Percentiles rank a stretch among this genome's conserved stretches.
phyloP scores from a whole-genome alignment of 169 alveolate genomes.

The Perkinsus olseni region DNA sequence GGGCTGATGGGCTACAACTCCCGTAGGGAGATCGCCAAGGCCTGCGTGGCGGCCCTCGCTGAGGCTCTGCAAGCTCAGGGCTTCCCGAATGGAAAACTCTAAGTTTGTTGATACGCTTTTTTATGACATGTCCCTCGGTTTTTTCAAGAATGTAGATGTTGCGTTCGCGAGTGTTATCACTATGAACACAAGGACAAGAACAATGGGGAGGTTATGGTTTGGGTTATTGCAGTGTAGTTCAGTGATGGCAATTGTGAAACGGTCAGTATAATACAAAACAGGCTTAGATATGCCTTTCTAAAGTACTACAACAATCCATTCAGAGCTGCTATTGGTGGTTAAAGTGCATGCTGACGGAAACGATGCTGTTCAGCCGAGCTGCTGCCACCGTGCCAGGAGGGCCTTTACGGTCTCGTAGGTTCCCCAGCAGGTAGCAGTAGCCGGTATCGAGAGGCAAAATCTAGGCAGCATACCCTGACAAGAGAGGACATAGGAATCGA shows the following conservation, averaged over 20 bases:
- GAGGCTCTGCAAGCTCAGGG: slow-evolving; percentile 10
- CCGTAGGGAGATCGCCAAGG: slow-evolving; percentile 7
- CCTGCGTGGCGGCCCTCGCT: not conserved
- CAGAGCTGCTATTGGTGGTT: not conserved
- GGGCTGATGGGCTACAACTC: slow-evolving; percentile 34
- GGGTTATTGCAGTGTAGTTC: not conserved
- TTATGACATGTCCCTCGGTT: not conserved
- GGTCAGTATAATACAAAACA: not conserved
- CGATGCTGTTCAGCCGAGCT: no score
- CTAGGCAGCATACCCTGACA: not conserved
- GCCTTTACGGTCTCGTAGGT: not conserved
- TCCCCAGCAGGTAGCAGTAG: not conserved
- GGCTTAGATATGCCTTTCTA: not conserved
- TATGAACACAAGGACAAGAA: not conserved
- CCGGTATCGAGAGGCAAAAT: not conserved
- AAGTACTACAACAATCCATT: no score
- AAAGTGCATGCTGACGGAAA: no score
- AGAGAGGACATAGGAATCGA: not conserved
- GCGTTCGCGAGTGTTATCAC: not conserved
- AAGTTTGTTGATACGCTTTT: not conserved
- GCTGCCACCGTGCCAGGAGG: not conserved
- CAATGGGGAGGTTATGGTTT: not conserved
- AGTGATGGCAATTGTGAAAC: not conserved
- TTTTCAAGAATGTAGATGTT: not conserved
- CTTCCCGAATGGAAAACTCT: not conserved